These are phyloP conservation scores for Tanacetum coccineum DNA, from an alignment of 129 eudicot genomes.

Conservation along the genomic window DNA sequence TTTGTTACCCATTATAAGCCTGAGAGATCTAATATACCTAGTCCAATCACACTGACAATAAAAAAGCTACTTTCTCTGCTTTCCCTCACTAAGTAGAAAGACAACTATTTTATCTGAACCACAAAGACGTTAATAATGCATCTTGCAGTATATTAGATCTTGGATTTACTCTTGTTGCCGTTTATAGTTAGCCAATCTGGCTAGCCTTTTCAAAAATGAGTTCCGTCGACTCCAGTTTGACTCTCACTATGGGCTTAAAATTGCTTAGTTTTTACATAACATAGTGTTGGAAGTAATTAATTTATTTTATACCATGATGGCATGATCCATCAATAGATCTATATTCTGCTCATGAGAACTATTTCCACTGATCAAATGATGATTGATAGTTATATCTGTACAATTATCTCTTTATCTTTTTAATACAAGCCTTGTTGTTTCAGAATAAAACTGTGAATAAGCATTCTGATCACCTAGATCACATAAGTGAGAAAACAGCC, in stretches of 20 bases:
- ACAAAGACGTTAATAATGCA: not conserved
- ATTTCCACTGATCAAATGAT: not conserved
- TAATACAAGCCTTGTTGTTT: constrained; percentile 10
- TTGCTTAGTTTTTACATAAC: constrained; percentile 13
- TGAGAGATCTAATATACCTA: too few species aligned
- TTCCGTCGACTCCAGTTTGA: not conserved
- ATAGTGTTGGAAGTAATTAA: constrained; percentile 12
- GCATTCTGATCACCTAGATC: constrained; percentile 24
- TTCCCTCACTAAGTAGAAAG: constrained; percentile 1
- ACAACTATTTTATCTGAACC: not conserved
- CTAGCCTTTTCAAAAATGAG: not conserved
- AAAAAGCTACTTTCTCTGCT: not conserved
- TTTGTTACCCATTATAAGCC: not conserved
- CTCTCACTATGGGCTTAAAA: not conserved
- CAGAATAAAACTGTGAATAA: constrained; percentile 39
- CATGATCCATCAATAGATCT: too few species aligned
- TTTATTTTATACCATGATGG: not conserved
- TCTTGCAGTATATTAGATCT: constrained; percentile 3
- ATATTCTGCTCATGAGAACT: too few species aligned
- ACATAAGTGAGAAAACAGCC: constrained; percentile 23
- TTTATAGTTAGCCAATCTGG: not conserved
- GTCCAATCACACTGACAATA: not conserved
- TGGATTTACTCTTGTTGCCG: not conserved
- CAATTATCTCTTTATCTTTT: constrained; percentile 19
- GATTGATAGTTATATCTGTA: not conserved